phyloP scores from a whole-genome alignment of 2,329 filamentous ascomycete species.

The Clonostachys rosea region DNA sequence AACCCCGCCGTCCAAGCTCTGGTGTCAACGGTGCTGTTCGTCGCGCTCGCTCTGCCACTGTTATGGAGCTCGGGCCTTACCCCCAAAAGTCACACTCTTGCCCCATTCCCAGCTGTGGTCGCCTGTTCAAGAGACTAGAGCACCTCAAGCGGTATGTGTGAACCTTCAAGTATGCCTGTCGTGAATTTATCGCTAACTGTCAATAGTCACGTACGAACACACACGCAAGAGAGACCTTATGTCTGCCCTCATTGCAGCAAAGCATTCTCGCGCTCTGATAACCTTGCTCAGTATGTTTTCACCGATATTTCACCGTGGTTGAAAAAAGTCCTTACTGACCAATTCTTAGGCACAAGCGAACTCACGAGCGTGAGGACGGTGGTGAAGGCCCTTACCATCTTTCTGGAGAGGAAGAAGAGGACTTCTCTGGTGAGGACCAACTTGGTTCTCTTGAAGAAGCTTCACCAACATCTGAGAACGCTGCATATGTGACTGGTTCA shows the following conservation, averaged over 20 bases:
- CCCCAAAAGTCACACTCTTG: conserved; percentile 98
- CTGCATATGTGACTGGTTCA: conserved; percentile 48
- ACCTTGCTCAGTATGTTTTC: conserved; percentile 83
- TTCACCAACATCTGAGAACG: conserved; percentile 66
- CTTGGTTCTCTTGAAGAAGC: conserved; percentile 76
- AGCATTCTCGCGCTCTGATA: conserved; percentile 97
- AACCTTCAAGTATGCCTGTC: conserved; percentile 10
- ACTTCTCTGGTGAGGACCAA: conserved; percentile 77
- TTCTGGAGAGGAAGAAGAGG: conserved; percentile 82
- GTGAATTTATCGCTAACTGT: conserved; percentile 17
- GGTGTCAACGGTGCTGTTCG: conserved; percentile 74
- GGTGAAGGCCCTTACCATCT: conserved; percentile 54
- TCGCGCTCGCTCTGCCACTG: conserved; percentile 87
- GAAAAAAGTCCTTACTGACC: background rate
- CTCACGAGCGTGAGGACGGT: conserved; percentile 61
- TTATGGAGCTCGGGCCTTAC: conserved; percentile 95
- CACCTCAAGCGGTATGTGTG: conserved; percentile 91
- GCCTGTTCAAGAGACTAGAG: conserved; percentile 97
- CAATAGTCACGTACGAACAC: conserved; percentile 93
- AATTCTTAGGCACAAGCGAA: conserved; percentile 70
- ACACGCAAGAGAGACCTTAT: conserved; percentile 98
- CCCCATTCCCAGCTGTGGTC: conserved; percentile 96
- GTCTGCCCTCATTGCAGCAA: conserved; percentile 98
- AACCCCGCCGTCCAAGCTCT: conserved; percentile 58
- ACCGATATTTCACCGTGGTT: background rate